phyloP scores from a whole-genome alignment of 2,329 filamentous ascomycete species.

The Fusarium pseudocircinatum region DNA sequence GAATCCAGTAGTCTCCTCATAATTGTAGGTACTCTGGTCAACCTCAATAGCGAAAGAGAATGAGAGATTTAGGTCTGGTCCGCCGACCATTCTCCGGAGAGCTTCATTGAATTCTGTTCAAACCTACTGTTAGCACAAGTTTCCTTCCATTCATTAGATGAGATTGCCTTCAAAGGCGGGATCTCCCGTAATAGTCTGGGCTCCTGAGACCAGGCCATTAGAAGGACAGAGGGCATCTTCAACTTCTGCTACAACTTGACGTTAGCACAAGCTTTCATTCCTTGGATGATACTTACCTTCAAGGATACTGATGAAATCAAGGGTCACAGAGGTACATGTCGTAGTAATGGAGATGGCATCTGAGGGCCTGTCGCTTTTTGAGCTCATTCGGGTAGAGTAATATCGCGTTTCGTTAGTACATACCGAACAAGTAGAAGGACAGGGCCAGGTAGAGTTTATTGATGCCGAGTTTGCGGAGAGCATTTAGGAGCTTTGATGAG shows the following conservation, averaged over 20 bases:
- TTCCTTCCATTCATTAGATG: neutral
- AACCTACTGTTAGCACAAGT: rapidly evolving
- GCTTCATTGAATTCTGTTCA: neutral
- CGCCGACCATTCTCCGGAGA: rapidly evolving
- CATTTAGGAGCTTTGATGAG: neutral
- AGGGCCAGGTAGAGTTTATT: too few species aligned
- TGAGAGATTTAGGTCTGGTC: neutral
- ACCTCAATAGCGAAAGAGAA: neutral
- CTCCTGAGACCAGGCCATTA: neutral
- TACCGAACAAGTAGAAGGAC: neutral
- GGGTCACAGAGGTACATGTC: neutral
- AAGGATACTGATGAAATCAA: rapidly evolving
- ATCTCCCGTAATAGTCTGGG: neutral
- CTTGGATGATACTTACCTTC: neutral
- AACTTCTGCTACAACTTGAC: neutral
- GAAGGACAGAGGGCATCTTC: neutral
- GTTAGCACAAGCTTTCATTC: neutral
- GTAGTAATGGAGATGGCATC: rapidly evolving
- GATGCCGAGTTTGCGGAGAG: neutral
- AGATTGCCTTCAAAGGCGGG: neutral
- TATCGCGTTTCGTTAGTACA: neutral
- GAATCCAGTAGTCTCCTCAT: neutral
- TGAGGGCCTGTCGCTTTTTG: rapidly evolving
- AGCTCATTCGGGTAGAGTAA: neutral
- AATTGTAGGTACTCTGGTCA: rapidly evolving